Conservation (phyloP, 2,329 filamentous ascomycete genomes). For the Microcera coccophila region DNA sequence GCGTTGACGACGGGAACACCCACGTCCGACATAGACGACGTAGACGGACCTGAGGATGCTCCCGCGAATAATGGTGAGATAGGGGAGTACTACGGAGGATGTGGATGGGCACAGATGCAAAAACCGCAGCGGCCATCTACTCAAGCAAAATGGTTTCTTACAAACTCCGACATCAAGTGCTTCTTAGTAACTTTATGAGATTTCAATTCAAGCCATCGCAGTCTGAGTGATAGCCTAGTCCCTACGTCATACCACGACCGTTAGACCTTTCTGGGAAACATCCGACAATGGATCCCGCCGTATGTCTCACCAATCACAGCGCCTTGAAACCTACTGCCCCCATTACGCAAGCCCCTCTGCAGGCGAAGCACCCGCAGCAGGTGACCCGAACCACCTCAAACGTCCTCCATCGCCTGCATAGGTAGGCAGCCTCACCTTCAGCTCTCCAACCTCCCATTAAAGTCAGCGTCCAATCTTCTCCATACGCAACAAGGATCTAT, state of each 20-base stretch:
- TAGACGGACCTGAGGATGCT: too few relatives aligned
- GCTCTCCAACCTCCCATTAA: slow-evolving; percentile 7
- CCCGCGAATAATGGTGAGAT: too few relatives aligned
- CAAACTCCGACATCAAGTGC: too few relatives aligned
- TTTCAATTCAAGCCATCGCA: too few relatives aligned
- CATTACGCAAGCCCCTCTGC: slow-evolving; percentile 23
- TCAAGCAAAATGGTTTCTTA: too few relatives aligned
- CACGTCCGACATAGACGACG: too few relatives aligned
- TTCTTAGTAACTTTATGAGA: too few relatives aligned
- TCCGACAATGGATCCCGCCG: background rate
- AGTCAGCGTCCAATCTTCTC: slow-evolving; percentile 7
- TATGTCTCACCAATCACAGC: slow-evolving; percentile 7
- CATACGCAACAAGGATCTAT: background rate
- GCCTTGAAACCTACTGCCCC: background rate
- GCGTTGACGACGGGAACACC: too few relatives aligned
- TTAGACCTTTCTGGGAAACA: background rate
- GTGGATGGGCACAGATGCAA: too few relatives aligned
- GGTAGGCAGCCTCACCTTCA: slow-evolving; percentile 16
- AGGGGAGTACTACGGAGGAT: too few relatives aligned
- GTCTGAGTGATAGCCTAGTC: background rate
- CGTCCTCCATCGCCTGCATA: slow-evolving; percentile 16
- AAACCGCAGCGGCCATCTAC: too few relatives aligned
- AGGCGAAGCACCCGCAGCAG: slow-evolving; percentile 9
- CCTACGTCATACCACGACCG: background rate
- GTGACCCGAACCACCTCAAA: slow-evolving; percentile 11